A percentile compares a stretch with the other conserved stretches of the same genome.
Evolutionary conservation across 2,329 filamentous ascomycete species (phyloP).

Genomic region (Stagonosporopsis rhizophila): DNA sequence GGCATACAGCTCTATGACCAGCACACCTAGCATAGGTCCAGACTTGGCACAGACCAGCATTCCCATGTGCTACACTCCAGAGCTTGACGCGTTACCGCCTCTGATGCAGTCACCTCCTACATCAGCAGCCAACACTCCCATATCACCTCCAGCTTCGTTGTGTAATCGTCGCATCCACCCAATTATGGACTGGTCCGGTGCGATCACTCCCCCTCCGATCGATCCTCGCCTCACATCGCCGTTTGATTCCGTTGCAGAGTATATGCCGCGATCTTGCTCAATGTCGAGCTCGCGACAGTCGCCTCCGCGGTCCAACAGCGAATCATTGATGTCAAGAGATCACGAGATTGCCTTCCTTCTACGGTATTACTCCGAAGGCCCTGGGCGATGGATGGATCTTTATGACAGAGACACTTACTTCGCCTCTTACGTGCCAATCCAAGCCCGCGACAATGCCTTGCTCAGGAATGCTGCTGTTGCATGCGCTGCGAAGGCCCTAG

Average conservation of each 20-base stretch:
- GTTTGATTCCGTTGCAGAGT: slow-evolving; percentile 35
- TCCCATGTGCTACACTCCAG: slow-evolving; percentile 38
- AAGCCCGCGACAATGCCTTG: slow-evolving; percentile 59
- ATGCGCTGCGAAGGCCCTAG: slow-evolving; percentile 67
- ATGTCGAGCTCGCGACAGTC: slow-evolving; percentile 35
- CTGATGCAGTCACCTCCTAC: slow-evolving; percentile 42
- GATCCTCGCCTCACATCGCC: slow-evolving; percentile 46
- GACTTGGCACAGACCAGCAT: slow-evolving; percentile 59
- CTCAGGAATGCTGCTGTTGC: slow-evolving; percentile 65
- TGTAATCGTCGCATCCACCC: slow-evolving; percentile 62
- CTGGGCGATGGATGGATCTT: slow-evolving; percentile 67
- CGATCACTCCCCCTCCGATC: slow-evolving; percentile 43
- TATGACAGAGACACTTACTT: slow-evolving; percentile 67
- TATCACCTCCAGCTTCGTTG: slow-evolving; percentile 55
- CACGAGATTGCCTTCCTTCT: slow-evolving; percentile 67
- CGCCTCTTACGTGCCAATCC: slow-evolving; percentile 65
- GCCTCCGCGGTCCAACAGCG: slow-evolving; percentile 29
- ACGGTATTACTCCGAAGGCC: slow-evolving; percentile 65
- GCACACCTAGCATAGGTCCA: slow-evolving; percentile 57
- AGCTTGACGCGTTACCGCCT: slow-evolving; percentile 38
- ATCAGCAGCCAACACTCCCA: slow-evolving; percentile 39
- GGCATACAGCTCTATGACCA: slow-evolving; percentile 35
- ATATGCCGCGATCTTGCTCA: slow-evolving; percentile 35
- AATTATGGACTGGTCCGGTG: slow-evolving; percentile 51
- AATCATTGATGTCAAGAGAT: slow-evolving; percentile 48